Percentiles rank a stretch among this genome's conserved stretches.
phyloP scores from a whole-genome alignment of 176 grass and related monocot genomes.

The Aegilops bicornis region DNA sequence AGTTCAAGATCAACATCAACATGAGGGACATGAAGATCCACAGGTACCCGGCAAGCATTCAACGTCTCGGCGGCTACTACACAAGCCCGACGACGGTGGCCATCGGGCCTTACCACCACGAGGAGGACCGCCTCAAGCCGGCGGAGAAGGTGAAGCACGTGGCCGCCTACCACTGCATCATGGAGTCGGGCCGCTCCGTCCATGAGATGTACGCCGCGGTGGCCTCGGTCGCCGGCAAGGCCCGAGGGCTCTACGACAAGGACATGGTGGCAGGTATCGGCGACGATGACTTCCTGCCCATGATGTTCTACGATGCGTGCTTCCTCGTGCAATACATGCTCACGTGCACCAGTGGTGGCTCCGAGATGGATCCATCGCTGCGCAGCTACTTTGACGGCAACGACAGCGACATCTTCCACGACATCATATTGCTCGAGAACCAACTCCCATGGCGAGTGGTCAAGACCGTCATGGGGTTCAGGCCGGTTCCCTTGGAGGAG shows the following conservation, averaged over 20 bases:
- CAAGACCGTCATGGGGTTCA: neutral
- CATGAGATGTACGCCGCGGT: neutral
- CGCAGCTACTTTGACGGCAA: neutral
- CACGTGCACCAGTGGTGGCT: neutral
- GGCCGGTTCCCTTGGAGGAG: neutral
- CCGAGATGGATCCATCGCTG: neutral
- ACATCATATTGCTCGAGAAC: neutral
- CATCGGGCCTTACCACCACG: neutral
- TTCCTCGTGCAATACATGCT: neutral
- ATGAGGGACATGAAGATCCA: neutral
- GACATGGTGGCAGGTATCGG: neutral
- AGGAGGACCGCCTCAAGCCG: neutral
- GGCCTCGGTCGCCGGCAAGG: neutral
- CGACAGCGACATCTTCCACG: neutral
- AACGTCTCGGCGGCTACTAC: neutral
- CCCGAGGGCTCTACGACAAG: neutral
- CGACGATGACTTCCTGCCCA: neutral
- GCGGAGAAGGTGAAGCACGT: neutral
- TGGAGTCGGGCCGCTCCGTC: neutral
- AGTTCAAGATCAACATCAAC: neutral
- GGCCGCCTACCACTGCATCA: neutral
- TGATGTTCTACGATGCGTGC: neutral
- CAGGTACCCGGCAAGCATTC: neutral
- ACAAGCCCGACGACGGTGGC: neutral
- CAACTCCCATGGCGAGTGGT: neutral